Conservation (phyloP, 768 basidiomycete genomes). For the Tubosaeta sp. region DNA sequence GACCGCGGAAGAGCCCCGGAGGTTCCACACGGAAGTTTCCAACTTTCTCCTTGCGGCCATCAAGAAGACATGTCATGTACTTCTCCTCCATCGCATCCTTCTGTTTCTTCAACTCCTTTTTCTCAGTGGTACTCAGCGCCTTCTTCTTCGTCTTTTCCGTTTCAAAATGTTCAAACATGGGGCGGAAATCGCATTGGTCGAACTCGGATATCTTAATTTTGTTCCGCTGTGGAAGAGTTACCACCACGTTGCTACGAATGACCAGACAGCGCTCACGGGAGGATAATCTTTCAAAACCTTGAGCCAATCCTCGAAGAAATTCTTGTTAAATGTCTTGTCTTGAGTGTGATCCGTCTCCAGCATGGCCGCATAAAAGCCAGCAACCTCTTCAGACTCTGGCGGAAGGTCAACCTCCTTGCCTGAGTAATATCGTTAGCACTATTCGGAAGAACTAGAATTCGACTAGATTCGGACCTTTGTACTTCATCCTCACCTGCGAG, state of each 20-base stretch:
- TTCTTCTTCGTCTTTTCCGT: slow-evolving; percentile 92
- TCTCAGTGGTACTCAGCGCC: slow-evolving; percentile 75
- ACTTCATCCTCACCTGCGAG: slow-evolving; percentile 84
- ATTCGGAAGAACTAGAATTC: slow-evolving; percentile 5
- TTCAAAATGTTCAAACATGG: slow-evolving; percentile 93
- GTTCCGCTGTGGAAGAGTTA: slow-evolving; percentile 46
- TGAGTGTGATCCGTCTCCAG: slow-evolving; percentile 89
- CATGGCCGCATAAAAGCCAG: slow-evolving; percentile 92
- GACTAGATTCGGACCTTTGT: slow-evolving; percentile 63
- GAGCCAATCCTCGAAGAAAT: slow-evolving; percentile 93
- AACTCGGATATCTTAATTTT: slow-evolving; percentile 72
- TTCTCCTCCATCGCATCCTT: slow-evolving; percentile 82
- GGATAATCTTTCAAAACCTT: slow-evolving; percentile 74
- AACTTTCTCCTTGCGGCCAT: slow-evolving; percentile 96
- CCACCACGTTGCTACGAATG: slow-evolving; percentile 3
- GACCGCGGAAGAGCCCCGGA: slow-evolving; percentile 96
- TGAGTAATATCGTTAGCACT: slow-evolving; percentile 32
- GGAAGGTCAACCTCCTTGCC: slow-evolving; percentile 78
- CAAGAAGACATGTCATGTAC: slow-evolving; percentile 82
- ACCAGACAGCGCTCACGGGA: slow-evolving; percentile 54
- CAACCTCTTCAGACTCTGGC: slow-evolving; percentile 90
- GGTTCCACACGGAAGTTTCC: slow-evolving; percentile 99
- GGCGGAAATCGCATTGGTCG: slow-evolving; percentile 86
- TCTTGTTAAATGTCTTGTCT: slow-evolving; percentile 84
- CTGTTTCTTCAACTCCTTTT: slow-evolving; percentile 84